A percentile compares a stretch with the other conserved stretches of the same genome.
These are phyloP conservation scores for Brassica nigra DNA, from an alignment of 345 rosid species.

Conservation along the genomic window DNA sequence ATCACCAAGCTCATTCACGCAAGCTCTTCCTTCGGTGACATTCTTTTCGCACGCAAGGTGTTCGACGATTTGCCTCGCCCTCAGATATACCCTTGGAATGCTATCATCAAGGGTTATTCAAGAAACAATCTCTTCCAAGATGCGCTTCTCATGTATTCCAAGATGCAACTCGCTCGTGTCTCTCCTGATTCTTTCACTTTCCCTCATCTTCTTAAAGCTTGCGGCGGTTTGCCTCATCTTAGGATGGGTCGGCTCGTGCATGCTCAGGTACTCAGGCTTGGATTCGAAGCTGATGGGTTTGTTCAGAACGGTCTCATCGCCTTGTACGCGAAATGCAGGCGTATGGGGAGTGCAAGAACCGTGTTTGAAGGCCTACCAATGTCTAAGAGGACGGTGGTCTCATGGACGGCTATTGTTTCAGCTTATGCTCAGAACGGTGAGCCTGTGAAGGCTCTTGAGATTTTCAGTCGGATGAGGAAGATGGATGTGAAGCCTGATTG, in stretches of 20 bases:
- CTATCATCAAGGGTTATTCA: slow-evolving; percentile 58
- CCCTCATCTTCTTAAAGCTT: slow-evolving; percentile 64
- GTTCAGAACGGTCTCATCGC: slow-evolving; percentile 75
- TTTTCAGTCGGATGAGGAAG: slow-evolving; percentile 58
- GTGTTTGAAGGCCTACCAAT: slow-evolving; percentile 55
- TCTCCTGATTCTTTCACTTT: slow-evolving; percentile 62
- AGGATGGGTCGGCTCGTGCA: slow-evolving; percentile 52
- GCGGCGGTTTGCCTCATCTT: slow-evolving; percentile 47
- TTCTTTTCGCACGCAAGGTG: slow-evolving; percentile 53
- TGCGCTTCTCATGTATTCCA: slow-evolving; percentile 53
- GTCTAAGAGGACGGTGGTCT: slow-evolving; percentile 53
- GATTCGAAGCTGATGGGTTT: slow-evolving; percentile 60
- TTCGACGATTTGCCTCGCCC: slow-evolving; percentile 63
- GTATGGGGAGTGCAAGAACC: slow-evolving; percentile 44
- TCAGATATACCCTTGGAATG: slow-evolving; percentile 63
- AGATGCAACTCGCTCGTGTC: slow-evolving; percentile 52
- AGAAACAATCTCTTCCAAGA: slow-evolving; percentile 44
- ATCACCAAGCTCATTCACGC: slow-evolving; percentile 49
- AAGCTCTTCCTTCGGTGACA: slow-evolving; percentile 44
- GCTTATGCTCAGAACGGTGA: slow-evolving; percentile 68
- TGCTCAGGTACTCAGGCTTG: slow-evolving; percentile 59
- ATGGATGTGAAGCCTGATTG: slow-evolving; percentile 56
- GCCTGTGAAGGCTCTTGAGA: slow-evolving; percentile 57
- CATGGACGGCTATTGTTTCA: slow-evolving; percentile 75
- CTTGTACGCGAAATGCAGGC: slow-evolving; percentile 64